These are phyloP conservation scores for Solanum phureja DNA, from an alignment of 257 asterid species.

Conservation along the genomic window DNA sequence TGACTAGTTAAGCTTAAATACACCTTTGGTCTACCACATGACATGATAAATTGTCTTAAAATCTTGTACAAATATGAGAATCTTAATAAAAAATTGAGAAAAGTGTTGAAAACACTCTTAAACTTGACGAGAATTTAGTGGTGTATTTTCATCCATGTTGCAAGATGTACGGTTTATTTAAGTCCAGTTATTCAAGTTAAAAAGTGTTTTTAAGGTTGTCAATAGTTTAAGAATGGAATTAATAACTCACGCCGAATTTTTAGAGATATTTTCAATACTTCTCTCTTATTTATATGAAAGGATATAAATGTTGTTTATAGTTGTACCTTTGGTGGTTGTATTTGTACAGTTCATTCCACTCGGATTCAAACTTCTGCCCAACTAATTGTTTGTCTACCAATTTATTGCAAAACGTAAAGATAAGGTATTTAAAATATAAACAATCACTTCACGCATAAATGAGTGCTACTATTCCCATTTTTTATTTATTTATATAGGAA, in stretches of 20 bases:
- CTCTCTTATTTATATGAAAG: too few species aligned
- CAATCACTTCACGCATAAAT: not conserved
- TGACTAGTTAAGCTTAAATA: not conserved
- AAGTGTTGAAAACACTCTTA: not conserved
- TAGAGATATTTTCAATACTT: not conserved
- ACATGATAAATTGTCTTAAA: too few species aligned
- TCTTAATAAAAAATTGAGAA: too few species aligned
- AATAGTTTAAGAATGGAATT: too few species aligned
- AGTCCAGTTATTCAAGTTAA: too few species aligned
- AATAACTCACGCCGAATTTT: not conserved
- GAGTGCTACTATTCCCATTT: not conserved
- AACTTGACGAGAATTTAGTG: not conserved
- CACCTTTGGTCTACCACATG: accelerated
- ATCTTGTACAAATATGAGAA: not conserved
- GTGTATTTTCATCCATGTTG: not conserved
- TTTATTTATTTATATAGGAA: not conserved
- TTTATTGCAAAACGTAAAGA: not conserved
- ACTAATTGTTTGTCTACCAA: not conserved
- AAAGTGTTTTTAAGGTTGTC: too few species aligned
- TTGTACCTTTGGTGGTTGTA: not conserved
- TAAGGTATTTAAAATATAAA: not conserved
- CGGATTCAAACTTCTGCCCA: not conserved
- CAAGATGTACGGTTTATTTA: too few species aligned
- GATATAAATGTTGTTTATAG: not conserved
- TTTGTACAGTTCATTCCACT: not conserved